A percentile compares a stretch with the other conserved stretches of the same genome.
Evolutionary conservation across 148 eudicot genomes (phyloP).

Genomic region (Vaccinium macrocarpon): DNA sequence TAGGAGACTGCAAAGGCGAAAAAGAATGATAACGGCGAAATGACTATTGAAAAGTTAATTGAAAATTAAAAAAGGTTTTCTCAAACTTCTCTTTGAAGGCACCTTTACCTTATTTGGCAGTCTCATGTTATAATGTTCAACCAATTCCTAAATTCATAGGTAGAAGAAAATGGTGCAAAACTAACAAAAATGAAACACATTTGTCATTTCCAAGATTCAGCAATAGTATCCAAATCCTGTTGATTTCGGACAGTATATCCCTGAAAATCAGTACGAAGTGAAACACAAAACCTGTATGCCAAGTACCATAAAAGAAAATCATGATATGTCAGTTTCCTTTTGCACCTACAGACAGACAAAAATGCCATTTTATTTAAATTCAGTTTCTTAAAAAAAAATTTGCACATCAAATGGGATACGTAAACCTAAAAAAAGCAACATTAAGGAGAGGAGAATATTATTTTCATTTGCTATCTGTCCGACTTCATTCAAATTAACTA

Average conservation of each 20-base stretch:
- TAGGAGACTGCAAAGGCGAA: not conserved
- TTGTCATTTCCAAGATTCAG: too few species aligned
- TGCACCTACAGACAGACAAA: not conserved
- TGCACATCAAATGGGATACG: not conserved
- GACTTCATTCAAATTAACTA: not conserved
- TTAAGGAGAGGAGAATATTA: too few species aligned
- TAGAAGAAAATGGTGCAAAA: not conserved
- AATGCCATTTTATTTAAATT: not conserved
- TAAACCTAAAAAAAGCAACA: not conserved
- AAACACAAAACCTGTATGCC: not conserved
- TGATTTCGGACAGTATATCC: not conserved
- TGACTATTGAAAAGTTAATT: not conserved
- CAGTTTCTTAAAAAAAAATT: not conserved
- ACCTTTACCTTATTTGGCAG: not conserved
- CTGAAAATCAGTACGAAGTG: not conserved
- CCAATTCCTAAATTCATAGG: not conserved
- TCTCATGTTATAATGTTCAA: too few species aligned
- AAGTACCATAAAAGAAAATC: not conserved
- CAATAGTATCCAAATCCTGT: too few species aligned
- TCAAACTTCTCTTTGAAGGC: conserved; percentile 9
- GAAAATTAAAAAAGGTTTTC: not conserved
- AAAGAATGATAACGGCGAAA: not conserved
- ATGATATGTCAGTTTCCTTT: not conserved
- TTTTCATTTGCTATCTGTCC: not conserved
- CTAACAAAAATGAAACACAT: not conserved